phyloP scores from a whole-genome alignment of 2,329 filamentous ascomycete species.

The Fusarium penzigii region DNA sequence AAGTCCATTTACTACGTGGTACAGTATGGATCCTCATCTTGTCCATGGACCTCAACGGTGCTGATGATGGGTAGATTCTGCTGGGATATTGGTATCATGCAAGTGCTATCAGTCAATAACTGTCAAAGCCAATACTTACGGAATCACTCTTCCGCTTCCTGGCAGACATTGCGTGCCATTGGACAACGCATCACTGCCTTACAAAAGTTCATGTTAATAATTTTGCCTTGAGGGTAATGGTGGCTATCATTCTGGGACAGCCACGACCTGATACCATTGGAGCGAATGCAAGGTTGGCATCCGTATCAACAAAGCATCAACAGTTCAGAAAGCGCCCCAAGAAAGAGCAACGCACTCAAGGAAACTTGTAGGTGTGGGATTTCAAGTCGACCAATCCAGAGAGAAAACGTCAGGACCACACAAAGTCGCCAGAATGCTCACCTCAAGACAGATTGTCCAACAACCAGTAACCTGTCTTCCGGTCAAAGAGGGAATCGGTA shows the following conservation, averaged over 20 bases:
- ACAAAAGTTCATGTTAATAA: not conserved
- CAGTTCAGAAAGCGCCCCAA: not conserved
- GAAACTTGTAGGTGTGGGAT: too few relatives aligned
- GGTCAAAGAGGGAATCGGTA: too few relatives aligned
- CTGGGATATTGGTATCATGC: not conserved
- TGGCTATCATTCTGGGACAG: not conserved
- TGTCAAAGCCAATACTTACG: not conserved
- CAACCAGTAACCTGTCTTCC: too few relatives aligned
- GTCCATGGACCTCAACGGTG: too few relatives aligned
- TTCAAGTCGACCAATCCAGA: too few relatives aligned
- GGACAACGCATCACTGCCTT: not conserved
- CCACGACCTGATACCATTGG: not conserved
- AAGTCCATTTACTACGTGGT: not conserved
- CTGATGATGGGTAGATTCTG: too few relatives aligned
- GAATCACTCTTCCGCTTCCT: not conserved
- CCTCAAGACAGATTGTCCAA: too few relatives aligned
- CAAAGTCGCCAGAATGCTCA: too few relatives aligned
- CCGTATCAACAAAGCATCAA: not conserved
- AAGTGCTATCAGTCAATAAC: not conserved
- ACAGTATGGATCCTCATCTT: too few relatives aligned
- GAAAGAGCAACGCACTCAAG: not conserved
- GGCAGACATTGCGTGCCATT: not conserved
- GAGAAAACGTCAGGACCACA: too few relatives aligned
- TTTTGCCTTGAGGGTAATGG: not conserved
- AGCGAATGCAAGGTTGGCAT: not conserved